Conservation (phyloP, 2,329 filamentous ascomycete species). For the Fusarium virguliforme region DNA sequence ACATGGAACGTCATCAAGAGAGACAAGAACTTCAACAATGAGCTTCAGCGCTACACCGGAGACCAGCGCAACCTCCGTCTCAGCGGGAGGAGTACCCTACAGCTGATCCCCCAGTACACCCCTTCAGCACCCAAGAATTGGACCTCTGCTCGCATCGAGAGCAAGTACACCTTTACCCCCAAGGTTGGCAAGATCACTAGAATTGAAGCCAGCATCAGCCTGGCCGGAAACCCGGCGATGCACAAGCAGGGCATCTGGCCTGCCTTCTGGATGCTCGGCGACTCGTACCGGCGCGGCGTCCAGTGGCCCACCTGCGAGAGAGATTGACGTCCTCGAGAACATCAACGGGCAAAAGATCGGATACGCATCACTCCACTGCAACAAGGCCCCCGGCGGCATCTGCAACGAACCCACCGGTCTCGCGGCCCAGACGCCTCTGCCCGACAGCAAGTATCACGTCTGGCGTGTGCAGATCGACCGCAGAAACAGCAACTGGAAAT, state of each 20-base stretch:
- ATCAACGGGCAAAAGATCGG: constrained; percentile 65
- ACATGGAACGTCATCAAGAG: constrained; percentile 62
- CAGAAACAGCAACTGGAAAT: constrained; percentile 61
- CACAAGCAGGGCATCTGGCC: constrained; percentile 72
- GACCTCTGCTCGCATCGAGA: constrained; percentile 71
- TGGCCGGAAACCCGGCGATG: constrained; percentile 61
- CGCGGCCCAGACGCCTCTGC: constrained; percentile 55
- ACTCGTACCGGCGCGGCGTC: constrained; percentile 64
- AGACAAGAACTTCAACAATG: constrained; percentile 66
- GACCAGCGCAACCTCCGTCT: constrained; percentile 66
- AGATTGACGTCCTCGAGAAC: constrained; percentile 73
- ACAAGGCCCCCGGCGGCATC: constrained; percentile 60
- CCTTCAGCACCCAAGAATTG: constrained; percentile 58
- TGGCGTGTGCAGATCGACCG: constrained; percentile 69
- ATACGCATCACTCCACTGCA: constrained; percentile 70
- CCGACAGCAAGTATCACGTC: constrained; percentile 63
- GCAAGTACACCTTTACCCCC: constrained; percentile 64
- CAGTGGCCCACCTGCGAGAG: constrained; percentile 69
- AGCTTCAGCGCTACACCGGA: constrained; percentile 66
- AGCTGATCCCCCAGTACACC: constrained; percentile 65
- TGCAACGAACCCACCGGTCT: constrained; percentile 68
- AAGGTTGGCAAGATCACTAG: constrained; percentile 62
- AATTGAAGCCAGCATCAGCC: constrained; percentile 64
- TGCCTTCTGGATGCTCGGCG: constrained; percentile 72
- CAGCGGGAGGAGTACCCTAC: constrained; percentile 66